Percentiles rank a stretch among this genome's conserved stretches.
Conservation (phyloP, 495 filamentous ascomycete species). For the Aspergillus asperescens region DNA sequence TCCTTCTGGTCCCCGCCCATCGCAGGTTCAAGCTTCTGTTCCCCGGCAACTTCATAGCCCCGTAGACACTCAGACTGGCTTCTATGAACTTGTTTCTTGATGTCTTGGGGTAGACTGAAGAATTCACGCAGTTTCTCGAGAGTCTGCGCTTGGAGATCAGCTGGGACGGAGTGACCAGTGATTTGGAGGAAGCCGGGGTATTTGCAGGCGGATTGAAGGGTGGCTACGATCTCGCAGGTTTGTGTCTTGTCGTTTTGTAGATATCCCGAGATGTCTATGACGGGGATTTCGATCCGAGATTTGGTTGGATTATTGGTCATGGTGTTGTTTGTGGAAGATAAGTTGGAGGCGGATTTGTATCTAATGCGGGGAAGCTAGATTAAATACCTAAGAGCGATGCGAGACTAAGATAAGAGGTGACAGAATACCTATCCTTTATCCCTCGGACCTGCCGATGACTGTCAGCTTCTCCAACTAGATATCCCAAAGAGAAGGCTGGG, state of each 20-base stretch:
- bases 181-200: slow-evolving; percentile 9
- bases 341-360: too few relatives aligned
- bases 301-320: too few relatives aligned
- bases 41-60: slow-evolving; percentile 5
- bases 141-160: background rate
- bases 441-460: too few relatives aligned
- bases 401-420: too few relatives aligned
- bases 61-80: background rate
- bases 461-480: too few relatives aligned
- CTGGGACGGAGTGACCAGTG: background rate
- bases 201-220: slow-evolving; percentile 3
- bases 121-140: background rate
- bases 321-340: too few relatives aligned
- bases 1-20: slow-evolving; percentile 5
- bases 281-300: too few relatives aligned
- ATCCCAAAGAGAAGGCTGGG: too few relatives aligned
- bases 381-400: too few relatives aligned
- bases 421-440: too few relatives aligned
- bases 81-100: background rate
- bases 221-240: background rate
- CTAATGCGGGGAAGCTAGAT: too few relatives aligned
- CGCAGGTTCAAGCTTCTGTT: background rate
- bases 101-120: background rate
- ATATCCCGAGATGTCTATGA: slow-evolving; percentile 8
- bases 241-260: background rate